These are phyloP conservation scores for Grammothele lineata DNA, from an alignment of 768 basidiomycete genomes.

Conservation along the genomic window DNA sequence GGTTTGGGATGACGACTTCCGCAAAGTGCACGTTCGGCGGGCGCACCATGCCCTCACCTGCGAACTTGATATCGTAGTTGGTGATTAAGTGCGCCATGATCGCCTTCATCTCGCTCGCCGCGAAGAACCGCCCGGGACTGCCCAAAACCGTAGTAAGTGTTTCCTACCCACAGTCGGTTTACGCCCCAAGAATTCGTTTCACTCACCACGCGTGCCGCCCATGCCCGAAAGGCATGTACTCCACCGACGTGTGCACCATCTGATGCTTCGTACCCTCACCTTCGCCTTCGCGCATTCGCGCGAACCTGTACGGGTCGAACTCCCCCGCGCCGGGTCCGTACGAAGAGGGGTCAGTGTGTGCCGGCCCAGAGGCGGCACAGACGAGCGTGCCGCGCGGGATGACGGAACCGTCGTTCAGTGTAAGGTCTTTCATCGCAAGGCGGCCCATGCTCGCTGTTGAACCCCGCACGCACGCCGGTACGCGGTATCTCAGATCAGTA, in stretches of 20 bases:
- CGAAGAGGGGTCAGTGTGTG: conserved; percentile 27
- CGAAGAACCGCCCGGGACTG: conserved; percentile 34
- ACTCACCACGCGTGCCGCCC: conserved; percentile 16
- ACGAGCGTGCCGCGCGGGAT: conserved; percentile 37
- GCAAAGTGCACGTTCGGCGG: too few relatives aligned
- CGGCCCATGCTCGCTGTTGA: conserved; percentile 29
- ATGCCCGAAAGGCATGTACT: conserved; percentile 14
- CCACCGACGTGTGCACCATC: conserved; percentile 5
- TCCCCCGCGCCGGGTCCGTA: conserved; percentile 30
- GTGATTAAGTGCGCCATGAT: conserved; percentile 27
- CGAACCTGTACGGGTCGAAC: conserved; percentile 44
- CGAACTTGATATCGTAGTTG: conserved; percentile 29
- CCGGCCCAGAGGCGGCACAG: conserved; percentile 23
- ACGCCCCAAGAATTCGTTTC: too few relatives aligned
- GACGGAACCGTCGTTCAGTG: conserved; percentile 39
- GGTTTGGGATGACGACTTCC: too few relatives aligned
- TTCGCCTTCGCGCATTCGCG: conserved; percentile 17
- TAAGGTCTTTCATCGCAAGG: conserved; percentile 33
- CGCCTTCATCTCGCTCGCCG: conserved; percentile 27
- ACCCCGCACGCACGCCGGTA: too few relatives aligned
- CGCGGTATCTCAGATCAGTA: too few relatives aligned
- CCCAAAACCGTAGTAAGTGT: background rate
- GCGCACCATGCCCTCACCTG: background rate
- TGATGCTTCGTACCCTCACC: conserved; percentile 9
- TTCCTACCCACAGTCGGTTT: too few relatives aligned